phyloP scores from a whole-genome alignment of 2,329 filamentous ascomycete species.

The Colletotrichum gloeosporioides region DNA sequence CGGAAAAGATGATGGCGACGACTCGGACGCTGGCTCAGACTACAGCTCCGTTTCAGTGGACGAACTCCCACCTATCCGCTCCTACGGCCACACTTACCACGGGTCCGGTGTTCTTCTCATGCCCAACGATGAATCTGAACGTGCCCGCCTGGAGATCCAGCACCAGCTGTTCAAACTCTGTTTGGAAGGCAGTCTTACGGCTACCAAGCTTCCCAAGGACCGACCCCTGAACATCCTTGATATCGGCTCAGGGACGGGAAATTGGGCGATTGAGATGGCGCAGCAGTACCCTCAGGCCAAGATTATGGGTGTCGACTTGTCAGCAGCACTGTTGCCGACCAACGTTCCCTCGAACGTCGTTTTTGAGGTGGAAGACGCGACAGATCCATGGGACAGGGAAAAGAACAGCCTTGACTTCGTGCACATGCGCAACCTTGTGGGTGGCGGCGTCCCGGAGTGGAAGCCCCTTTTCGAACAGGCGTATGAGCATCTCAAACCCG shows the following conservation, averaged over 20 bases:
- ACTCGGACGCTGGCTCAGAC: constrained; percentile 32
- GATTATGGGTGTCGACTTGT: constrained; percentile 47
- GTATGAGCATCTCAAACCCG: constrained; percentile 45
- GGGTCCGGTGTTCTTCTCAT: constrained; percentile 37
- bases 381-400: constrained; percentile 46
- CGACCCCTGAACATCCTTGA: constrained; percentile 40
- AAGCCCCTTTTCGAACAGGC: constrained; percentile 37
- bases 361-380: constrained; percentile 64
- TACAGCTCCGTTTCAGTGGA: constrained; percentile 37
- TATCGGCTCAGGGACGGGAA: constrained; percentile 46
- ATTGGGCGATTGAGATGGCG: constrained; percentile 50
- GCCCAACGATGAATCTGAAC: constrained; percentile 39
- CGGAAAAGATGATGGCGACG: constrained; percentile 23
- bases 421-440: constrained; percentile 47
- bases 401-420: constrained; percentile 42
- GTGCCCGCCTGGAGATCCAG: constrained; percentile 34
- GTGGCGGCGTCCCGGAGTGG: constrained; percentile 51
- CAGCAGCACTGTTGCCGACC: constrained; percentile 42
- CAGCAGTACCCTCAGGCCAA: constrained; percentile 41
- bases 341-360: constrained; percentile 62
- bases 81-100: constrained; percentile 41
- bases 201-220: constrained; percentile 32
- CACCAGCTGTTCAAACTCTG: constrained; percentile 40
- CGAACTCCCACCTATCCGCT: constrained; percentile 34
- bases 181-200: constrained; percentile 35